Conservation (phyloP, 345 rosid species). For the Arabidopsis thaliana region TAIR10.1 NC_003074.8:19275001-19275500, state of each 20-base stretch:
- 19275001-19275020: not conserved
- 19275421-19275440: no score
- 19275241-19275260: not conserved
- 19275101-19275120: conserved; percentile 46
- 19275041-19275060: not conserved
- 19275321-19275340: not conserved
- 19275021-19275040: not conserved
- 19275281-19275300: conserved; percentile 8
- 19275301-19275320: conserved; percentile 12
- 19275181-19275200: not conserved
- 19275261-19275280: not conserved
- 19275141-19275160: conserved; percentile 44
- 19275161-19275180: not conserved
- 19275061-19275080: conserved; percentile 29
- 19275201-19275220: conserved; percentile 14
- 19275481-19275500: no score
- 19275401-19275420: no score
- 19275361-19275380: not conserved
- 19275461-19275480: no score
- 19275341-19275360: conserved; percentile 8
- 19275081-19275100: conserved; percentile 31
- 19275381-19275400: not conserved
- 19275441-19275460: no score
- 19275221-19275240: conserved; percentile 16
- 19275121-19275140: conserved; percentile 40